Evolutionary conservation across 345 rosid genomes (phyloP), one percentile per base, ranked within the genome.

Genomic region (Combretum micranthum): DNA sequence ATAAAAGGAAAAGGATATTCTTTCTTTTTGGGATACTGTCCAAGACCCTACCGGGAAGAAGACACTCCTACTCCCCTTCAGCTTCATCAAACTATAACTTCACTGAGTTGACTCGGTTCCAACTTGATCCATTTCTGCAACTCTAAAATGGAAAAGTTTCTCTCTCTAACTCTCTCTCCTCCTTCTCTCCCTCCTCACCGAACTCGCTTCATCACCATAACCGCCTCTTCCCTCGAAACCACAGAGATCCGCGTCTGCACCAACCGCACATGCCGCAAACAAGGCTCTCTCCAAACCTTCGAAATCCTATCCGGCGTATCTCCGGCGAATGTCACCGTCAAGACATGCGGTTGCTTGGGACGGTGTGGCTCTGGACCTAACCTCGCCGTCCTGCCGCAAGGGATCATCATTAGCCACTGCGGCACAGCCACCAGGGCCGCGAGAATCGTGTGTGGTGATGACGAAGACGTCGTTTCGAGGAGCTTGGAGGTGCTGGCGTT

Each of bases 351-450:
- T 20, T 91, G 96, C 75, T 71, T 88, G 51, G 96, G 96, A 64
- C 81, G 87, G 4, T 91, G 96, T 68, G 95, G 96, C 46, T 65
- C 92, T 10, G 98, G 98, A 20, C 96, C 98, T 17, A 91, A 91
- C 74, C 72, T 86, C 61, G 88, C 64, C 50, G 62, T 83, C 53
- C 80, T 91, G 10, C 96, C 98, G 20, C 70, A 72, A 48, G 96
- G 83, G 44, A 59, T 79, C 62, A 20, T 84, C 55, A 65, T 86
- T 21, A 65, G 80, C 15, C 95, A 88, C 65, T 85, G 94, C 60
- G 80, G 78, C 62, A 91, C 98, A 2, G 75, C 89, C 14, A 75
- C 88, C 14, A 66, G 75, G 52, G 90, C 95, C 20, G 85, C 90
- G 5, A 82, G 81, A 52, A 52, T 87, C 44, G 19, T 85, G n/a